These are phyloP conservation scores for Leptomonas seymouri DNA, from an alignment of 208 protist genomes.

Conservation along the genomic window DNA sequence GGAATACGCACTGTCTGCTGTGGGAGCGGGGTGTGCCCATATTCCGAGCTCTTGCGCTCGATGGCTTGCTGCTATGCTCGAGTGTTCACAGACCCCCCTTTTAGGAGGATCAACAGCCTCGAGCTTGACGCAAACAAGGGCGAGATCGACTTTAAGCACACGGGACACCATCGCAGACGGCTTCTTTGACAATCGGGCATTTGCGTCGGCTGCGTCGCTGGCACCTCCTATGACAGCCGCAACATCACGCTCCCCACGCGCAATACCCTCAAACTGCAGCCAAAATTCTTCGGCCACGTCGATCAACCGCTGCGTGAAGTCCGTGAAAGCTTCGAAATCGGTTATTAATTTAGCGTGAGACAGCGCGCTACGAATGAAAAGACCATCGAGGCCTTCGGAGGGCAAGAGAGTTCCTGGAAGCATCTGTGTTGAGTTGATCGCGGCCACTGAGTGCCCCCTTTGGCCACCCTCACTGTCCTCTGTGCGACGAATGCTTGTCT, in stretches of 20 bases:
- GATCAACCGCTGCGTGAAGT: slow-evolving; percentile 46
- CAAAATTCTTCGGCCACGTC: slow-evolving; percentile 41
- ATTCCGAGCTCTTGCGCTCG: slow-evolving; percentile 28
- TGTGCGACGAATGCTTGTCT: not conserved
- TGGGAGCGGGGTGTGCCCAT: slow-evolving; percentile 19
- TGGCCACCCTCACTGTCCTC: not conserved
- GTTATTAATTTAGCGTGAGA: slow-evolving; percentile 59
- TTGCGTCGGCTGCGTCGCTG: not conserved
- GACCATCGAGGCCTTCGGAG: slow-evolving; percentile 14
- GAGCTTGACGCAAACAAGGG: not conserved
- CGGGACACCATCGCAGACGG: not conserved
- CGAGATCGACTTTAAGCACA: slow-evolving; percentile 5
- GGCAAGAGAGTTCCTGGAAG: not conserved
- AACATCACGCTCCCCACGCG: not conserved
- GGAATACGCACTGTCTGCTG: not conserved
- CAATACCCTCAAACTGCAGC: slow-evolving; percentile 36
- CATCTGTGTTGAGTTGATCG: not conserved
- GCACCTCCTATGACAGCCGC: not conserved
- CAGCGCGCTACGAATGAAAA: slow-evolving; percentile 60
- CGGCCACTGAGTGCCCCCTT: no score
- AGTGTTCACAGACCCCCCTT: not conserved
- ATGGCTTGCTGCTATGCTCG: not conserved
- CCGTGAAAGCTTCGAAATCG: slow-evolving; percentile 52
- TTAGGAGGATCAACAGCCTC: not conserved
- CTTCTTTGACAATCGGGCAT: not conserved